These are phyloP conservation scores for Neurospora sp. DNA, from an alignment of 495 filamentous ascomycete genomes.

Conservation along the genomic window DNA sequence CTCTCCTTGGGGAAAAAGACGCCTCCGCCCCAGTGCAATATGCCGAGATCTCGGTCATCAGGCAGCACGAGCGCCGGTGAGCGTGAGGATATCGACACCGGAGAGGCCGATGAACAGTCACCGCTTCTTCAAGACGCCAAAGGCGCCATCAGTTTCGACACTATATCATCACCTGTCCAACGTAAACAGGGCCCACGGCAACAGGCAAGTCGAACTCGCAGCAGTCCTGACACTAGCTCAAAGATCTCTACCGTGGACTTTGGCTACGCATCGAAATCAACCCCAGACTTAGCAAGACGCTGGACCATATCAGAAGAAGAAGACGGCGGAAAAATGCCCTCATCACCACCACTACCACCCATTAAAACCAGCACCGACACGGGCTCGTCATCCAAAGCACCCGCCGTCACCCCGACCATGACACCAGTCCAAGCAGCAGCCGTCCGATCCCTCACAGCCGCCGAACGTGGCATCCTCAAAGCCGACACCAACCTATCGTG, in stretches of 20 bases:
- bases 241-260: background rate
- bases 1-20: background rate
- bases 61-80: background rate
- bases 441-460: background rate
- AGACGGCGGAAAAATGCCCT: background rate
- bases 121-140: background rate
- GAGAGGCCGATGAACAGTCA: background rate
- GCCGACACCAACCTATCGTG: slow-evolving; percentile 20
- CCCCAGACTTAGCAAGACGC: background rate
- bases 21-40: background rate
- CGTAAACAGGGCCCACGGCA: background rate
- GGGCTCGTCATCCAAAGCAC: background rate
- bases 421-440: background rate
- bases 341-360: background rate
- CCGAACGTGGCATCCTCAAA: slow-evolving; percentile 4
- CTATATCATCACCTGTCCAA: background rate
- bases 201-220: background rate
- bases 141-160: background rate
- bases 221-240: background rate
- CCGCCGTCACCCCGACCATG: background rate
- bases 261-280: background rate
- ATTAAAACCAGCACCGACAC: background rate
- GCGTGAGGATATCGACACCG: background rate
- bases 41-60: background rate
- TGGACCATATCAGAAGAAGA: background rate